Evolutionary conservation across 345 rosid species (phyloP).

Genomic region (Lepidium sativum): DNA sequence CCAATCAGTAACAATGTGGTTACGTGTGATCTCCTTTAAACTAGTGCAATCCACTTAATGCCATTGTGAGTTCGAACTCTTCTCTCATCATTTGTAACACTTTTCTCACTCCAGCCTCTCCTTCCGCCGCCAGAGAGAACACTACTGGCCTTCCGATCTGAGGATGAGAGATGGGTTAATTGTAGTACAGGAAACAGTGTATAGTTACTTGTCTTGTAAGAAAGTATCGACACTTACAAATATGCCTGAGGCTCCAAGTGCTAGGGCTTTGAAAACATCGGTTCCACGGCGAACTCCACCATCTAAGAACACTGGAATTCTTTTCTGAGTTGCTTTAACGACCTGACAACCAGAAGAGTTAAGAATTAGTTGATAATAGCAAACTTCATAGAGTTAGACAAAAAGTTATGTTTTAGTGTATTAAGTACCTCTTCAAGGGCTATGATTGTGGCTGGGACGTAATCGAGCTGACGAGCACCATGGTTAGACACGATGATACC

Average conservation of each 20-base stretch:
- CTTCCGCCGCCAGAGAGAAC: constrained; percentile 75
- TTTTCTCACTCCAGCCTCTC: constrained; percentile 64
- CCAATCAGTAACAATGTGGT: constrained; percentile 62
- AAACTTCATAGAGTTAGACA: neutral
- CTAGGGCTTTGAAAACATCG: constrained; percentile 78
- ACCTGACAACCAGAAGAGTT: constrained; percentile 39
- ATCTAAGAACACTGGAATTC: constrained; percentile 68
- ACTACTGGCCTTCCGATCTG: constrained; percentile 83
- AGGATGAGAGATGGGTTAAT: neutral
- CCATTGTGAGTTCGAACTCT: constrained; percentile 80
- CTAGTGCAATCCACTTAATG: constrained; percentile 74
- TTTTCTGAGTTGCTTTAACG: constrained; percentile 70
- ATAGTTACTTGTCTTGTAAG: neutral
- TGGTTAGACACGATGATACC: constrained; percentile 84
- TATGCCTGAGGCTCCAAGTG: constrained; percentile 80
- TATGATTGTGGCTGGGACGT: constrained; percentile 52
- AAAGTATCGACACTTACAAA: constrained; percentile 42
- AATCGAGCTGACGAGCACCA: constrained; percentile 83
- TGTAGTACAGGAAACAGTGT: neutral
- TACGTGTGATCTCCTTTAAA: constrained; percentile 62
- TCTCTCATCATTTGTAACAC: constrained; percentile 66
- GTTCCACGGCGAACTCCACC: constrained; percentile 92
- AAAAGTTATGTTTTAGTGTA: neutral
- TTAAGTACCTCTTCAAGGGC: constrained; percentile 66
- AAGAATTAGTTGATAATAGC: neutral